A percentile compares a stretch with the other conserved stretches of the same genome.
phyloP scores from a whole-genome alignment of 2,329 filamentous ascomycete genomes.

The Plenodomus lindquistii region DNA sequence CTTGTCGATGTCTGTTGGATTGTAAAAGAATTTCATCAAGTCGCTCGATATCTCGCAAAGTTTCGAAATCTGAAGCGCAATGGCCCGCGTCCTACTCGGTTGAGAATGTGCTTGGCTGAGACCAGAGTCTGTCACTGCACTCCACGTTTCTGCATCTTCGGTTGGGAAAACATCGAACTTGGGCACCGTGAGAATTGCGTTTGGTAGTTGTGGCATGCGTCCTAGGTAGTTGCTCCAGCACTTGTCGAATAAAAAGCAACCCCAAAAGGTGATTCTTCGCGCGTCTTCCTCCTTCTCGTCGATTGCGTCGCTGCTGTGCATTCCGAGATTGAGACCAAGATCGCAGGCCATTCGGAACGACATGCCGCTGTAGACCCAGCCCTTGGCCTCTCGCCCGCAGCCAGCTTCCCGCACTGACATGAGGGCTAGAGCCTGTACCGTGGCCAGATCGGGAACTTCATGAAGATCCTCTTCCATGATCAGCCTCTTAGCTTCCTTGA shows the following conservation, averaged over 20 bases:
- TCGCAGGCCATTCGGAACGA: constrained; percentile 97
- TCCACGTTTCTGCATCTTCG: constrained; percentile 86
- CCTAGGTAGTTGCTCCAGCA: constrained; percentile 98
- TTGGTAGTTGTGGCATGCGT: constrained; percentile 82
- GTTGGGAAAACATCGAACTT: constrained; percentile 89
- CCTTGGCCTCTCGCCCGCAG: constrained; percentile 89
- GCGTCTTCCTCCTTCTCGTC: constrained; percentile 87
- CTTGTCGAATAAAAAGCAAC: constrained; percentile 97
- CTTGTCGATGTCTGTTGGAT: constrained; percentile 68
- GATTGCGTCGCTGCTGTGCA: constrained; percentile 61
- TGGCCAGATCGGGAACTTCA: constrained; percentile 83
- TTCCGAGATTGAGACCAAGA: constrained; percentile 81
- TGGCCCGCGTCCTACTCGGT: constrained; percentile 79
- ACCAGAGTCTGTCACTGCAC: constrained; percentile 83
- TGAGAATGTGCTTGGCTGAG: constrained; percentile 74
- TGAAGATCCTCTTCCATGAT: constrained; percentile 93
- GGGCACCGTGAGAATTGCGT: constrained; percentile 77
- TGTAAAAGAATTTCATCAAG: constrained; percentile 86
- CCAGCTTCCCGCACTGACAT: constrained; percentile 98
- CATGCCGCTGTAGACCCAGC: constrained; percentile 99
- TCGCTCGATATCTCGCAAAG: constrained; percentile 95
- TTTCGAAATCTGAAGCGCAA: constrained; percentile 71
- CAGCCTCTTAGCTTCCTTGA: constrained; percentile 86
- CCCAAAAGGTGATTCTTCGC: constrained; percentile 92
- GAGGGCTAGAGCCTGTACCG: constrained; percentile 87